A percentile compares a stretch with the other conserved stretches of the same genome.
phyloP scores from a whole-genome alignment of 2,329 filamentous ascomycete genomes.

The Neonectria faginata region DNA sequence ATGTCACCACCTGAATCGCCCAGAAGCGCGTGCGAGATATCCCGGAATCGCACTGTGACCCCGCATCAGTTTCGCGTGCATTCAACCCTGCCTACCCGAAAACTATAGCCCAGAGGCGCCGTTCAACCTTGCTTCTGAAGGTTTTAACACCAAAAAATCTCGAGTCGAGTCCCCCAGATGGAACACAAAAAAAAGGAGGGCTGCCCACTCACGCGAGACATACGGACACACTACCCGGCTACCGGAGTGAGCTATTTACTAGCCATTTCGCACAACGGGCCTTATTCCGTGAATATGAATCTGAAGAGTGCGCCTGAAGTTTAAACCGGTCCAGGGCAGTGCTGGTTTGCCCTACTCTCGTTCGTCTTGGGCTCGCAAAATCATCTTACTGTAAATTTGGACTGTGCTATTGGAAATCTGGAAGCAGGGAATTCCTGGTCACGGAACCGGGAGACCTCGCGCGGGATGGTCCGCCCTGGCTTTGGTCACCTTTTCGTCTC shows the following conservation, averaged over 20 bases:
- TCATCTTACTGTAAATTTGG: neutral
- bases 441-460: constrained; percentile 14
- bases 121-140: neutral
- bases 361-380: neutral
- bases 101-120: neutral
- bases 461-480: constrained; percentile 9
- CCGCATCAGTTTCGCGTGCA: neutral
- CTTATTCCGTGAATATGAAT: neutral
- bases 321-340: neutral
- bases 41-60: neutral
- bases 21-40: constrained; percentile 6
- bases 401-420: neutral
- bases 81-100: constrained; percentile 1
- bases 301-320: neutral
- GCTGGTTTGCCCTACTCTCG: neutral
- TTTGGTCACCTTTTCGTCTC: neutral
- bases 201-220: neutral
- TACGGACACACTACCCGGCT: neutral
- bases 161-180: neutral
- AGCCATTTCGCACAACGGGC: neutral
- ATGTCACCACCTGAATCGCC: neutral
- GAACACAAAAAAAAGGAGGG: neutral
- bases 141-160: neutral
- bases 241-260: neutral
- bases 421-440: constrained; percentile 12